Evolutionary conservation across 1,139 yeast genomes (phyloP), one percentile per base, ranked within the genome.

Genomic region (Debaryomyces subglobosus): DNA sequence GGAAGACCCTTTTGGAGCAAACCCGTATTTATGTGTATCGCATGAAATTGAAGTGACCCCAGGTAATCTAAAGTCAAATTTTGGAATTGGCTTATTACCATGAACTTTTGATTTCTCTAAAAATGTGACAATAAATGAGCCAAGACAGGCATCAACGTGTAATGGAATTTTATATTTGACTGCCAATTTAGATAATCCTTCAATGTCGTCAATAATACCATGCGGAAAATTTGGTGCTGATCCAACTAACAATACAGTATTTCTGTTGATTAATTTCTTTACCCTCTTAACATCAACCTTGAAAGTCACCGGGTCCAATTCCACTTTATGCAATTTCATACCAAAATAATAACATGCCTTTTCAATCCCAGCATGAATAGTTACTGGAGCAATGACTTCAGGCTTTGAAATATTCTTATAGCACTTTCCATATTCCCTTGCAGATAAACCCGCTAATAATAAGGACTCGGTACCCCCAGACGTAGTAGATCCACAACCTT

Each of bases 41-140:
- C 98, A 94, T 10, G 97, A 89, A 52, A 94, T 92, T 3, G 97
- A 91, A 1, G 98, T 94, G n/a, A 94, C 98, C 36, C 98, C 98
- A 0, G 90, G 86, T 2, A 90, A 78, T 54, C 95, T 74, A 69
- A 94, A 94, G 65, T 94, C 99, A 69, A 92, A 92, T 15, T 71
- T 60, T 13, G 95, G 92, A 1, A 84, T 62, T 12, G 35, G 65
- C 5, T 42, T 53, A 35, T 61, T 60, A 3, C 69, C 78, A 43
- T 79, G 79, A 49, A 84, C 81, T 3, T 84, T 83, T 2, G 91
- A 80, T 49, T 79, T 78, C 52, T 83, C 84, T 69, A 89, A 81
- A 65, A 86, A 91, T 1, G 97, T 84, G 33, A 90, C 89, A 43
- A 92, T 80, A 59, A 94, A 92, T 1, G 97, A 91, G 1, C 99